Conservation (phyloP, 306 rosid species). For the Inga oerstediana region DNA sequence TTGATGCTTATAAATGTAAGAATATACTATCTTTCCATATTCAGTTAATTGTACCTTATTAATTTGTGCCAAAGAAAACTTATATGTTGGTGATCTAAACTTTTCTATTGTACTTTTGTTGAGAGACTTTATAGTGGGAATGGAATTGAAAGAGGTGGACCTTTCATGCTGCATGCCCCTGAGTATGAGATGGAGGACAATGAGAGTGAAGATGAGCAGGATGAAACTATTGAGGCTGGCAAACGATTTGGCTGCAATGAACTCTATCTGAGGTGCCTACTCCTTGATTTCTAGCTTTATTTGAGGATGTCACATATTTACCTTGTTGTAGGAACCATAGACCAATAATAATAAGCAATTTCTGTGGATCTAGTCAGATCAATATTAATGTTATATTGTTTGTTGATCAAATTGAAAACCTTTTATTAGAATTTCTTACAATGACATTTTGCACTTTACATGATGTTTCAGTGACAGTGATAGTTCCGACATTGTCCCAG, state of each 20-base stretch:
- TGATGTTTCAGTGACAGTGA: slow-evolving; percentile 59
- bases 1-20: not conserved
- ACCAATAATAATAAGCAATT: not conserved
- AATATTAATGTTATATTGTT: slow-evolving; percentile 18
- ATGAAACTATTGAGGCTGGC: slow-evolving; percentile 31
- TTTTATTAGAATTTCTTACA: slow-evolving; percentile 15
- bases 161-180: slow-evolving; percentile 59
- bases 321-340: not conserved
- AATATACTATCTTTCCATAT: not conserved
- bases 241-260: slow-evolving; percentile 59
- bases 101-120: slow-evolving; percentile 9
- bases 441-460: slow-evolving; percentile 32
- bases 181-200: slow-evolving; percentile 59
- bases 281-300: slow-evolving; percentile 19
- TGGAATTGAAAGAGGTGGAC: slow-evolving; percentile 38
- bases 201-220: slow-evolving; percentile 52
- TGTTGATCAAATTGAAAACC: not conserved
- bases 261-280: slow-evolving; percentile 60
- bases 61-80: not conserved
- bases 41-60: slow-evolving; percentile 26
- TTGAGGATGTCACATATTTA: not conserved
- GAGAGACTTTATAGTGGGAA: slow-evolving; percentile 39
- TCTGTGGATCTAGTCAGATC: not conserved
- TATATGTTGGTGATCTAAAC: slow-evolving; percentile 25
- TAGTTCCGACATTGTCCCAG: slow-evolving; percentile 49